These are phyloP conservation scores for Dictyostelium brefeldianum DNA, from an alignment of 78 protist genomes.

Conservation along the genomic window DNA sequence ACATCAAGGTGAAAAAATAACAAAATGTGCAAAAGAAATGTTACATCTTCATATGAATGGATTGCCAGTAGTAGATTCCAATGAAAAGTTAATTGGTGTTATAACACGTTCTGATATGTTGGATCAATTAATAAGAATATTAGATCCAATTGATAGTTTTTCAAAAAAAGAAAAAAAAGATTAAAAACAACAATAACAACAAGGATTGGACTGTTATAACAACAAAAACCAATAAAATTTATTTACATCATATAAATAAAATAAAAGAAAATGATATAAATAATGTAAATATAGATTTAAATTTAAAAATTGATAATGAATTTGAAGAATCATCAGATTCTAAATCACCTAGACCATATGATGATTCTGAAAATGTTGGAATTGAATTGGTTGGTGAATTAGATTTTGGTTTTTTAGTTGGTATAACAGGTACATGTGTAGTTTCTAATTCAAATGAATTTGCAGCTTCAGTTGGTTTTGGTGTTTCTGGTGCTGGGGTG, in stretches of 20 bases:
- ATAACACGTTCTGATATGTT: conserved; percentile 58
- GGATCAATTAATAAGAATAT: conserved; percentile 68
- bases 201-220: too few relatives aligned
- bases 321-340: background rate
- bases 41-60: conserved; percentile 18
- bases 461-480: background rate
- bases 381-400: conserved; percentile 1
- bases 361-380: conserved; percentile 19
- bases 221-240: background rate
- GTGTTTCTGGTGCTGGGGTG: background rate
- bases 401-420: background rate
- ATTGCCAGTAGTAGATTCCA: conserved; percentile 46
- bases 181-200: background rate
- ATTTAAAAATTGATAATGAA: background rate
- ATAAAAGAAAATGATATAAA: background rate
- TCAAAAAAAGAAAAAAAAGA: conserved; percentile 8
- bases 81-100: conserved; percentile 25
- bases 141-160: conserved; percentile 21
- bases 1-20: conserved; percentile 1
- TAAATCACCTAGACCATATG: background rate
- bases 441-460: background rate
- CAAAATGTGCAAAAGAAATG: conserved; percentile 19
- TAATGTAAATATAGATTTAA: background rate
- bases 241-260: background rate
- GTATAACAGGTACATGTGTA: background rate